Percentiles rank a stretch among this genome's conserved stretches.
These are phyloP conservation scores for Aspergillus terreus DNA, from an alignment of 2,329 filamentous ascomycete genomes.

Conservation along the genomic window DNA sequence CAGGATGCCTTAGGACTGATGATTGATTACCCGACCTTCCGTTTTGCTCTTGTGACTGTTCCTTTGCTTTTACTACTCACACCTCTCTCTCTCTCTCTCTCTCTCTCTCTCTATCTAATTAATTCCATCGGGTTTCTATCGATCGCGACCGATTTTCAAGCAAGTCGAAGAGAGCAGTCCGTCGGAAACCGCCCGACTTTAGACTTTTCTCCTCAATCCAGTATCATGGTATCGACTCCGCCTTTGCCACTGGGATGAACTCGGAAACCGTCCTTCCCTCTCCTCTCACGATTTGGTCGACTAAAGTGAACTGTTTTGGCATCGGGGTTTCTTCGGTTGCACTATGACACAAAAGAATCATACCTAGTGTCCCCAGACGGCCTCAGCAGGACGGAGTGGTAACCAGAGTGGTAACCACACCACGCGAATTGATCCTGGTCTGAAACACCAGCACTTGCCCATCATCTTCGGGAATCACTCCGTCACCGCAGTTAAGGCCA, in stretches of 20 bases:
- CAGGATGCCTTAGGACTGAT: background rate
- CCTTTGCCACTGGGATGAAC: background rate
- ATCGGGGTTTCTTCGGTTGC: conserved; percentile 4
- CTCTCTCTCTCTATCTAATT: no score
- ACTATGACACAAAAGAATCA: background rate
- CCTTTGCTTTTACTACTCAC: no score
- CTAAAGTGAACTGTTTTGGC: background rate
- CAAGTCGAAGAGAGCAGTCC: background rate
- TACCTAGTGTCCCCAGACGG: background rate
- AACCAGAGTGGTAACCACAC: background rate
- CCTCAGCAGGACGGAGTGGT: background rate
- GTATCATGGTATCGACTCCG: background rate
- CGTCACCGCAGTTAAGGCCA: background rate
- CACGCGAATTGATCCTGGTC: conserved; percentile 6
- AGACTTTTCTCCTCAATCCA: background rate
- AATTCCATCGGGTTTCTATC: no score
- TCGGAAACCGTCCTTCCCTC: background rate
- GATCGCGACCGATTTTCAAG: no score
- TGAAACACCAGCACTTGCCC: conserved; percentile 7
- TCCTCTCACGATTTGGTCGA: background rate
- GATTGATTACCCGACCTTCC: background rate
- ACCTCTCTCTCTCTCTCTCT: no score
- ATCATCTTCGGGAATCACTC: conserved; percentile 11
- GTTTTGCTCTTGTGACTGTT: background rate
- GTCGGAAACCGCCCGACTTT: background rate